Evolutionary conservation across 1,284 basidiomycete species (phyloP), one percentile per base, ranked within the genome.

Genomic region (Waitea zeae): DNA sequence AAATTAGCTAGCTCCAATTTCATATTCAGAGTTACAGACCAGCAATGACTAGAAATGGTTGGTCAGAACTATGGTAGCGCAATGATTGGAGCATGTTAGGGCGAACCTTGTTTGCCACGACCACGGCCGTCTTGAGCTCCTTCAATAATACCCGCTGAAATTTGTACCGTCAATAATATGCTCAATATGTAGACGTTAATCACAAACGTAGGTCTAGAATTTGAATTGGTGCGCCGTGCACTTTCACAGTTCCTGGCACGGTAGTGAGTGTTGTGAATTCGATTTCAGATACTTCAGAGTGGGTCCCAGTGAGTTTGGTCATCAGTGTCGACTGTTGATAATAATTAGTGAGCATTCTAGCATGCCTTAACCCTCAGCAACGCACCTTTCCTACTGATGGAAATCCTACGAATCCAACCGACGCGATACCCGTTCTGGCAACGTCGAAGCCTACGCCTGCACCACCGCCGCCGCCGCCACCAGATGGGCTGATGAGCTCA

Each of bases 61-160:
- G 18, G 33, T 7, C 5, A 13, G 35, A 28, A 5, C 20, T 12
- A 31, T 24, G 12, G 30, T n/a, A n/a, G n/a, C 22, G 41, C 30
- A 33, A 32, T n/a, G n/a, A 24, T 19, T 20, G 12, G 27, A 30
- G 19, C 17, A 32, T 20, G 9, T 38, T 35, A 39, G 30, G 14
- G 5, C 20, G 20, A 47, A 67, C 79, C 93, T 70, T 99, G 95
- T 47, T 87, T 75, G 68, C 95, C 95, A 67, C 95, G 69, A 60
- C 95, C 95, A 56, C 90, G 81, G 42, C 93, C 93, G 50, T 99
- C 95, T 52, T 93, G 93, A 20, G 95, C 95, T 46, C 95, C 95
- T 57, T 98, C 95, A 44, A 98, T 98, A 44, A 98, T 98, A 68
- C 93, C 93, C 42, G 88, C 82, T 87, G 40, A n/a, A 32, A 19